Percentiles rank a stretch among this genome's conserved stretches.
Conservation (phyloP, 768 basidiomycete species). For the Zangia roseola region DNA sequence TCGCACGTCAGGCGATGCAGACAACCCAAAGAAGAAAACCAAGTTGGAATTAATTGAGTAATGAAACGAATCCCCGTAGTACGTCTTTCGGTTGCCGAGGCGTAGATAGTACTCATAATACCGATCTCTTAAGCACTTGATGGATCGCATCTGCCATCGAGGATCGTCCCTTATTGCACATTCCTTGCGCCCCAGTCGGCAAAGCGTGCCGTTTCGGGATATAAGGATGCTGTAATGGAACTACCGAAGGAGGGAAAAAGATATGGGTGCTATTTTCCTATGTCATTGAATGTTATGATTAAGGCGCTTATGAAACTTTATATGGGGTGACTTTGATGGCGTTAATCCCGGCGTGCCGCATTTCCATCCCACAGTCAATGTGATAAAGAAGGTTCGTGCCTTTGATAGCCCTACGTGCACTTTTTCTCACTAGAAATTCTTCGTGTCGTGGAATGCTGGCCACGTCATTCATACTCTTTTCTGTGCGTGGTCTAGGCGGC, state of each 20-base stretch:
- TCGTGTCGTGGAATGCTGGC: slow-evolving; percentile 18
- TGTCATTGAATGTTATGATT: slow-evolving; percentile 26
- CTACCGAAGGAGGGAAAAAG: too few species aligned
- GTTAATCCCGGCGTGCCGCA: slow-evolving; percentile 26
- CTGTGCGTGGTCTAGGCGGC: slow-evolving; percentile 14
- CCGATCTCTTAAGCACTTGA: slow-evolving; percentile 17
- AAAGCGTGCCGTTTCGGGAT: too few species aligned
- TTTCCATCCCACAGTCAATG: slow-evolving; percentile 19
- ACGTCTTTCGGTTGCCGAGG: slow-evolving; percentile 22
- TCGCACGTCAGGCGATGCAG: slow-evolving; percentile 17
- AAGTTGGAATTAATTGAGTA: slow-evolving; percentile 25
- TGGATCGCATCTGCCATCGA: slow-evolving; percentile 11
- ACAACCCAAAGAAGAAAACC: slow-evolving; percentile 25
- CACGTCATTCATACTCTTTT: slow-evolving; percentile 17
- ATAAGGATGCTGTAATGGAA: too few species aligned
- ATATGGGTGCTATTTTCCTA: too few species aligned
- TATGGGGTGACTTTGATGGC: slow-evolving; percentile 22
- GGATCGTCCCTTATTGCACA: slow-evolving; percentile 20
- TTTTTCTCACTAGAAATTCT: slow-evolving; percentile 21
- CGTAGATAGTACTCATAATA: slow-evolving; percentile 7
- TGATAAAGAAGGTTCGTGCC: slow-evolving; percentile 23
- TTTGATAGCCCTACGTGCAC: slow-evolving; percentile 21
- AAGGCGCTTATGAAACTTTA: slow-evolving; percentile 31
- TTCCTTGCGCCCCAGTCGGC: slow-evolving; percentile 7
- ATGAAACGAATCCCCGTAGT: slow-evolving; percentile 15